Percentiles rank a stretch among this genome's conserved stretches.
Conservation (phyloP, 495 filamentous ascomycete species). For the Parathielavia hyrcaniae region DNA sequence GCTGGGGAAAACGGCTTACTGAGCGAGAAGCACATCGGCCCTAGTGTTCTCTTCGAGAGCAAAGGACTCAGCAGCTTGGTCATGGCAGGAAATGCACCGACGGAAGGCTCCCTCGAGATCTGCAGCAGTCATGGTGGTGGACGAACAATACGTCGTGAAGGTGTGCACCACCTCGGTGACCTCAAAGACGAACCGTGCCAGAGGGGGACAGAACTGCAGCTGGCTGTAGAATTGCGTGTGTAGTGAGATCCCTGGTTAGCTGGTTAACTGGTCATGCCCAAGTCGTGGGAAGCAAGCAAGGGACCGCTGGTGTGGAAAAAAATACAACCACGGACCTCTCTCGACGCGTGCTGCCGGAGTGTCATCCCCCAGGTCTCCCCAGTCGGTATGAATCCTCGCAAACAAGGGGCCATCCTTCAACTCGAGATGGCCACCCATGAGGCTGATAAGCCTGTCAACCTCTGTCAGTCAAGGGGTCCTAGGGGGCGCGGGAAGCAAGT, state of each 20-base stretch:
- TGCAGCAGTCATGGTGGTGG: constrained; percentile 24
- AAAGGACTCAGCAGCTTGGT: constrained; percentile 7
- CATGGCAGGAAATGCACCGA: constrained; percentile 20
- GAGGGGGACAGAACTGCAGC: constrained; percentile 21
- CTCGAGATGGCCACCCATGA: constrained; percentile 28
- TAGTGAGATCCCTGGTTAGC: constrained; percentile 20
- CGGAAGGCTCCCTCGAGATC: constrained; percentile 28
- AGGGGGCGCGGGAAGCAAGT: neutral
- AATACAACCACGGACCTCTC: constrained; percentile 20
- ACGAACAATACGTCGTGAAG: constrained; percentile 26
- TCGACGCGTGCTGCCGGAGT: constrained; percentile 22
- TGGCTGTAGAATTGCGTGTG: constrained; percentile 27
- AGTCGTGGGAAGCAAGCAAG: neutral
- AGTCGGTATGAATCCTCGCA: constrained; percentile 22
- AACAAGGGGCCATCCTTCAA: constrained; percentile 26
- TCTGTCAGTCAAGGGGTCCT: neutral
- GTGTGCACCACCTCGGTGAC: constrained; percentile 28
- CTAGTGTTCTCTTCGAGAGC: neutral
- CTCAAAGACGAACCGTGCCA: constrained; percentile 25
- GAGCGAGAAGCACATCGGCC: constrained; percentile 25
- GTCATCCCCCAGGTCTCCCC: constrained; percentile 21
- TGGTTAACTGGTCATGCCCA: neutral
- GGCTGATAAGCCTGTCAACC: constrained; percentile 16
- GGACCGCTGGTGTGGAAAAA: neutral
- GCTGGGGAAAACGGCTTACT: constrained; percentile 13